Percentiles rank a stretch among this genome's conserved stretches.
phyloP scores from a whole-genome alignment of 2,329 filamentous ascomycete species.

The Ceratocystis ficicola region DNA sequence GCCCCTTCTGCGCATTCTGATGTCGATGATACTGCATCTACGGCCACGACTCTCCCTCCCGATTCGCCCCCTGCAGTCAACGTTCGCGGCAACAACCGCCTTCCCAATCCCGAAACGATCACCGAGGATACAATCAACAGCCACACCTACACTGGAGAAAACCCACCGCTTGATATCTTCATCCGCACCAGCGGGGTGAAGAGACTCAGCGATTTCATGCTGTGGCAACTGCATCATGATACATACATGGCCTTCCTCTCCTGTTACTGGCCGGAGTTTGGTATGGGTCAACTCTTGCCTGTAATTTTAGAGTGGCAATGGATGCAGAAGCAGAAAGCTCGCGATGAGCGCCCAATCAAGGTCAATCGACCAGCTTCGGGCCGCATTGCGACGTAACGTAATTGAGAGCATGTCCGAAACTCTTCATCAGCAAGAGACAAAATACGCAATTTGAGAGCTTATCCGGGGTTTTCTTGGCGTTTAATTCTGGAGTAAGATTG shows the following conservation, averaged over 20 bases:
- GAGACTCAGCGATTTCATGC: constrained; percentile 91
- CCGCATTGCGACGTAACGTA: constrained; percentile 17
- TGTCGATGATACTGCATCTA: constrained; percentile 44
- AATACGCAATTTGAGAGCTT: background rate
- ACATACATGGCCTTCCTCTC: constrained; percentile 88
- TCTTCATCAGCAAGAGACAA: background rate
- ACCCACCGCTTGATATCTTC: constrained; percentile 81
- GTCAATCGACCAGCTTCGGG: constrained; percentile 23
- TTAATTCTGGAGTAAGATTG: background rate
- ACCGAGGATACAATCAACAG: constrained; percentile 67
- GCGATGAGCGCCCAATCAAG: constrained; percentile 37
- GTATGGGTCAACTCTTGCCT: constrained; percentile 83
- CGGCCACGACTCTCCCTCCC: constrained; percentile 46
- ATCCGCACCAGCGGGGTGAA: constrained; percentile 88
- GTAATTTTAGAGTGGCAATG: constrained; percentile 85
- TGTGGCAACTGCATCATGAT: constrained; percentile 92
- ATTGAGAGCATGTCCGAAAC: background rate
- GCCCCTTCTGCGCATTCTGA: constrained; percentile 37
- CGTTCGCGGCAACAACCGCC: constrained; percentile 29
- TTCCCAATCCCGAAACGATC: constrained; percentile 72
- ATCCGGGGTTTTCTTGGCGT: constrained; percentile 4
- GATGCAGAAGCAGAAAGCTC: constrained; percentile 46
- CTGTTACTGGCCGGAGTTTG: constrained; percentile 91
- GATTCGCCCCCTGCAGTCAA: constrained; percentile 36
- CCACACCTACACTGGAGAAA: constrained; percentile 77